phyloP scores from a whole-genome alignment of 2,329 filamentous ascomycete species.

The Calonectria crousiana region DNA sequence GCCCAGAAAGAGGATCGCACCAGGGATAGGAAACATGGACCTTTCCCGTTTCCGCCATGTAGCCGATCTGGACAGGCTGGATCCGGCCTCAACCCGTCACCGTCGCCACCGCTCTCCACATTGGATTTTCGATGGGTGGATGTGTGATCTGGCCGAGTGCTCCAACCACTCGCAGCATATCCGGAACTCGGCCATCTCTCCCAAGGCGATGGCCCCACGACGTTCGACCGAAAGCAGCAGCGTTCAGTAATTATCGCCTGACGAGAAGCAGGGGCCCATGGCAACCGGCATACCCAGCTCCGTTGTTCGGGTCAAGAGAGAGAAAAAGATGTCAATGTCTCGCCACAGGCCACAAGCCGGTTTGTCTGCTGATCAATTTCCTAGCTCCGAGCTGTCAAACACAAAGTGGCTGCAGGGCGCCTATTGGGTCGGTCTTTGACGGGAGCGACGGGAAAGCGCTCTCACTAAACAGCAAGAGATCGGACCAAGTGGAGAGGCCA shows the following conservation, averaged over 20 bases:
- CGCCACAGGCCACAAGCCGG: slow-evolving; percentile 10
- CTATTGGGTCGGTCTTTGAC: background rate
- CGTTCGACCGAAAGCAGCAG: slow-evolving; percentile 4
- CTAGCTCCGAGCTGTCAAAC: background rate
- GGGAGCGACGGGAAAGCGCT: background rate
- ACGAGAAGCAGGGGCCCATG: slow-evolving; percentile 28
- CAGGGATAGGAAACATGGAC: slow-evolving; percentile 18
- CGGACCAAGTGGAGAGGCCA: background rate
- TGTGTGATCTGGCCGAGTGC: slow-evolving; percentile 11
- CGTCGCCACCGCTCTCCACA: slow-evolving; percentile 38
- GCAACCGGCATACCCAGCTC: slow-evolving; percentile 25
- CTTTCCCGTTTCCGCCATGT: slow-evolving; percentile 31
- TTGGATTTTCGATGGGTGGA: slow-evolving; percentile 7
- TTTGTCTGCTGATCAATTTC: slow-evolving; percentile 23
- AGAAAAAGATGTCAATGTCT: background rate
- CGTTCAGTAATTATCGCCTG: slow-evolving; percentile 25
- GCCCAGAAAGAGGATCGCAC: slow-evolving; percentile 15
- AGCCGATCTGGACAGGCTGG: slow-evolving; percentile 25
- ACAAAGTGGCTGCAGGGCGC: background rate
- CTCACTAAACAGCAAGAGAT: background rate
- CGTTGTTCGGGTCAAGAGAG: background rate
- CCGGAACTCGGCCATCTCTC: slow-evolving; percentile 26
- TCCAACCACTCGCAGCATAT: slow-evolving; percentile 9
- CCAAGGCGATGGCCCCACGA: slow-evolving; percentile 19
- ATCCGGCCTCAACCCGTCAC: slow-evolving; percentile 32